A percentile compares a stretch with the other conserved stretches of the same genome.
These are phyloP conservation scores for Hirschfeldia incana DNA, from an alignment of 345 rosid genomes.

Conservation along the genomic window DNA sequence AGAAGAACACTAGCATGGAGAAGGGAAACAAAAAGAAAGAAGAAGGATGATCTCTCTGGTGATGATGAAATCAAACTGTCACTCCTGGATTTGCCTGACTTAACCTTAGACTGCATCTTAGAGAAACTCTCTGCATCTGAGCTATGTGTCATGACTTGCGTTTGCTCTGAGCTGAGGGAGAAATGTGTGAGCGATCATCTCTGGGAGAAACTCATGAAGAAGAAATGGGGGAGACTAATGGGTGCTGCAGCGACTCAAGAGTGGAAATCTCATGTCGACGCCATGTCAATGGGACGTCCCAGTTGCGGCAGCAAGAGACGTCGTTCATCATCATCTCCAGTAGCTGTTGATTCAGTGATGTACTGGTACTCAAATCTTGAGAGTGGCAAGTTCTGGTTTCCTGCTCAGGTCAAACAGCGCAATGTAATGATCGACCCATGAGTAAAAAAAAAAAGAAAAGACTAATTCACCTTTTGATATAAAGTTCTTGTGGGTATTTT, in stretches of 20 bases:
- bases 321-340: slow-evolving; percentile 24
- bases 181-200: slow-evolving; percentile 62
- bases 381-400: slow-evolving; percentile 76
- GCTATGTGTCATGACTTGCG: slow-evolving; percentile 67
- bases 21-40: slow-evolving; percentile 5
- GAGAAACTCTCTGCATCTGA: slow-evolving; percentile 69
- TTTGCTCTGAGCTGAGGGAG: slow-evolving; percentile 59
- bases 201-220: slow-evolving; percentile 76
- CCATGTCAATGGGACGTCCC: slow-evolving; percentile 31
- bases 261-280: slow-evolving; percentile 59
- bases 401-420: slow-evolving; percentile 66
- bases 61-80: slow-evolving; percentile 43
- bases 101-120: slow-evolving; percentile 71
- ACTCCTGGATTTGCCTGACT: slow-evolving; percentile 75
- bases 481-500: too few species aligned
- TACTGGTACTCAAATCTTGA: slow-evolving; percentile 76
- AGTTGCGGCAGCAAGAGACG: slow-evolving; percentile 10
- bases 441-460: too few species aligned
- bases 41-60: not conserved
- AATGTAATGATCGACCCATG: slow-evolving; percentile 37
- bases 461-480: too few species aligned
- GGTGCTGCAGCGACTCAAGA: slow-evolving; percentile 58
- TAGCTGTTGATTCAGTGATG: slow-evolving; percentile 53
- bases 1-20: slow-evolving; percentile 11
- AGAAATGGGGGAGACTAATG: slow-evolving; percentile 76